Evolutionary conservation across 306 rosid genomes (phyloP), one percentile per base, ranked within the genome.

Genomic region (Ormosia semicastrata): DNA sequence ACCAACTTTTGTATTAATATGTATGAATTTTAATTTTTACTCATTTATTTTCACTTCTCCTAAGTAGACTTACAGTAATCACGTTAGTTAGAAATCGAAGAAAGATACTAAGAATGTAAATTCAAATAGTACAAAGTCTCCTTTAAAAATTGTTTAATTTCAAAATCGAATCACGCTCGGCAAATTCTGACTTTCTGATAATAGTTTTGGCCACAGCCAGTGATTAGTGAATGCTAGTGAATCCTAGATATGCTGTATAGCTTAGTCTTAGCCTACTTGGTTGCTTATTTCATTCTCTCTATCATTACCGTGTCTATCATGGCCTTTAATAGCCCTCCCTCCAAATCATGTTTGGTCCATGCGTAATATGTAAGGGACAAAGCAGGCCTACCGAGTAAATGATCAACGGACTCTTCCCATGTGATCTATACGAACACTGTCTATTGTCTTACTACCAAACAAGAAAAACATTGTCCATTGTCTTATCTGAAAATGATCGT

Each of bases 401-500:
- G 75, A 83, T 66, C 37, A 87, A 62, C 11, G 33, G 52, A 60
- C 43, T 77, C 73, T 30, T 84, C 88, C 86, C 90, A 84, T 87
- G 90, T 87, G 90, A 84, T 47, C 15, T 10, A 60, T 76, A 5
- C 11, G 36, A 76, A 76, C 78, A 49, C 7, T 80, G 87, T 84
- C 90, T 17, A 50, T 63, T 81, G 84, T 83, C 89, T 66, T 66
- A 76, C 69, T 81, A 76, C 65, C 56, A 58, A 40, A 62, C 71
- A 72, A 43, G 47, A 80, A 81, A 83, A 85, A 77, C 81, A 77
- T 66, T 87, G 84, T 73, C 76, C 84, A 53, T 81, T 68, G 90
- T 87, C 90, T 77, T 81, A 40, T 87, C 86, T 10, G 84, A 84
- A 81, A 84, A 81, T 63, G 84, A 87, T 77, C 73, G 5, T n/a